Percentiles rank a stretch among this genome's conserved stretches.
Evolutionary conservation across 2,329 filamentous ascomycete genomes (phyloP).

Genomic region (Penicillium capsulatum): DNA sequence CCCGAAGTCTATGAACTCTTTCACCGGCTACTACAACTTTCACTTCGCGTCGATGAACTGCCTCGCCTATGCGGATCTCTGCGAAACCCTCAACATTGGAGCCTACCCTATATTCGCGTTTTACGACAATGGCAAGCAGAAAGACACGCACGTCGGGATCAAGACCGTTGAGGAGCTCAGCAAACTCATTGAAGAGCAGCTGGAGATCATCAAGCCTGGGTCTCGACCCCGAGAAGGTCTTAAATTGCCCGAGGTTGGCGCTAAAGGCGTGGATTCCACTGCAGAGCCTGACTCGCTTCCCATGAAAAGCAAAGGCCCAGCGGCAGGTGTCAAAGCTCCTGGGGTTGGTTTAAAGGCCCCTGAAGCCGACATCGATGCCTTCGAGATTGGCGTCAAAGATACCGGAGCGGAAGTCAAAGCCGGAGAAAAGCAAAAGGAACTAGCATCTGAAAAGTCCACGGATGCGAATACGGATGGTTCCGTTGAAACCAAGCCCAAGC

Average conservation of each 20-base stretch:
- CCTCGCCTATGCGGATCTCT: constrained; percentile 74
- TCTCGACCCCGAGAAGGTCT: constrained; percentile 66
- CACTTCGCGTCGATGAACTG: constrained; percentile 85
- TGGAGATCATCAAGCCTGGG: constrained; percentile 76
- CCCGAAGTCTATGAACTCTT: constrained; percentile 57
- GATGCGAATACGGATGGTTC: constrained; percentile 33
- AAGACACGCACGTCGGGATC: constrained; percentile 61
- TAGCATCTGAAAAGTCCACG: constrained; percentile 28
- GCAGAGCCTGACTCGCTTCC: constrained; percentile 36
- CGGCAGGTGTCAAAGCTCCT: constrained; percentile 37
- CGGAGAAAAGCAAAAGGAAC: constrained; percentile 42
- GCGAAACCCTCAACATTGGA: constrained; percentile 61
- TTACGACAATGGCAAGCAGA: constrained; percentile 70
- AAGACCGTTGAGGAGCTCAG: constrained; percentile 65
- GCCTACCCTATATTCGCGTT: constrained; percentile 74
- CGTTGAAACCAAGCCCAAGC: constrained; percentile 47
- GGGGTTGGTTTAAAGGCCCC: no score
- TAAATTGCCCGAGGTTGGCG: constrained; percentile 68
- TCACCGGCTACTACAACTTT: constrained; percentile 81
- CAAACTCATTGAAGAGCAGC: constrained; percentile 66
- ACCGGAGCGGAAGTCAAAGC: constrained; percentile 36
- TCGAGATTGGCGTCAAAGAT: no score
- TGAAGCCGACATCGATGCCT: no score
- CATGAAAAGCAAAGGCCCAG: constrained; percentile 43
- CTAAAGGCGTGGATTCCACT: constrained; percentile 46